Percentiles rank a stretch among this genome's conserved stretches.
Conservation (phyloP, 2,329 filamentous ascomycete species). For the Lachnellula subtilissima region DNA sequence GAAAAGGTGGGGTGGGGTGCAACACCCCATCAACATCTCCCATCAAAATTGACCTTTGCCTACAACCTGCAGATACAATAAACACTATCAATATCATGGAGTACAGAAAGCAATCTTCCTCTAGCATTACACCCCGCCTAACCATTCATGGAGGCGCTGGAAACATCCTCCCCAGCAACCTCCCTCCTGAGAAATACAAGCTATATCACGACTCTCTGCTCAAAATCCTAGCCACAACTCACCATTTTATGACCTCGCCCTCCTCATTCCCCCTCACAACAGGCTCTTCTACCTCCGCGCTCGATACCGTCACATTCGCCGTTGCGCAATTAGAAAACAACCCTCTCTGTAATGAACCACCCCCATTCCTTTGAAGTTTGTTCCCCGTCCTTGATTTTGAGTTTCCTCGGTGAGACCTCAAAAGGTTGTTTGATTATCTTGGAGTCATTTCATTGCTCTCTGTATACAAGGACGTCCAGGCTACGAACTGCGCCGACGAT, state of each 20-base stretch:
- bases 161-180: slow-evolving; percentile 56
- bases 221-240: slow-evolving; percentile 50
- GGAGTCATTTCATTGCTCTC: too few species aligned
- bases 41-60: background rate
- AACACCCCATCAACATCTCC: background rate
- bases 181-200: slow-evolving; percentile 53
- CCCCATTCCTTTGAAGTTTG: too few species aligned
- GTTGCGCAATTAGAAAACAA: slow-evolving; percentile 74
- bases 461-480: too few species aligned
- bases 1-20: too few species aligned
- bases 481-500: too few species aligned
- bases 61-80: background rate
- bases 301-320: slow-evolving; percentile 71
- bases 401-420: too few species aligned
- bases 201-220: slow-evolving; percentile 58
- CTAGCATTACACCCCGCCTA: slow-evolving; percentile 23
- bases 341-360: slow-evolving; percentile 47
- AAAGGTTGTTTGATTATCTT: too few species aligned
- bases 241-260: slow-evolving; percentile 45
- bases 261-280: slow-evolving; percentile 51
- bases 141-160: slow-evolving; percentile 61
- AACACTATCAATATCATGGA: slow-evolving; percentile 13
- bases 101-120: slow-evolving; percentile 13
- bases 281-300: slow-evolving; percentile 43
- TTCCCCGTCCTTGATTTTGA: too few species aligned